Conservation (phyloP, 2,329 filamentous ascomycete genomes). For the Chalaropsis thielavioides region DNA sequence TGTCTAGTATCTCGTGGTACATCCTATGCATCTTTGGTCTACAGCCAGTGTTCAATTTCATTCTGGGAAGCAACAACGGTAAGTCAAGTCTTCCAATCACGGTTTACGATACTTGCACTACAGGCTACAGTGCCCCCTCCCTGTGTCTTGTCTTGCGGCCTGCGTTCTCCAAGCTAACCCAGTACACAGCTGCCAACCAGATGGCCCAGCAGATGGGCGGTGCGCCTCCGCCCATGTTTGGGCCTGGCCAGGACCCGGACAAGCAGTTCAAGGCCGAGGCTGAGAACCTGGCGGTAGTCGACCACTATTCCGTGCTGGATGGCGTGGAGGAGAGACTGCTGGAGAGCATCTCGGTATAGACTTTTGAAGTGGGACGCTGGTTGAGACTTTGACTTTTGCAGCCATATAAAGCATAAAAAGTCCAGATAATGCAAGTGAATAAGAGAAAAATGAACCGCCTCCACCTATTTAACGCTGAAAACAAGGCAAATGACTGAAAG, state of each 20-base stretch:
- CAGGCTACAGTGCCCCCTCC: no score
- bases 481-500: background rate
- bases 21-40: slow-evolving; percentile 94
- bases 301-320: slow-evolving; percentile 84
- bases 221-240: slow-evolving; percentile 67
- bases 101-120: background rate
- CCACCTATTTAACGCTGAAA: slow-evolving; percentile 1
- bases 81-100: slow-evolving; percentile 25
- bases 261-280: slow-evolving; percentile 88
- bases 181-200: slow-evolving; percentile 63
- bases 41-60: slow-evolving; percentile 93
- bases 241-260: slow-evolving; percentile 83
- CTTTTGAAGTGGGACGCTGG: background rate
- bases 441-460: slow-evolving; percentile 6
- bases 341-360: slow-evolving; percentile 16
- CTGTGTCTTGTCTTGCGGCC: no score
- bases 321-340: slow-evolving; percentile 76
- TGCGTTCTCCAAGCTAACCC: background rate
- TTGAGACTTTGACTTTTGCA: background rate
- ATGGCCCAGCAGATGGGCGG: slow-evolving; percentile 82
- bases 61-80: slow-evolving; percentile 93
- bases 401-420: background rate
- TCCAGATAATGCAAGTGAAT: slow-evolving; percentile 4
- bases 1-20: slow-evolving; percentile 97
- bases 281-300: slow-evolving; percentile 88